phyloP scores from a whole-genome alignment of 2,329 filamentous ascomycete genomes.

The Hirsutella rhossiliensis region DNA sequence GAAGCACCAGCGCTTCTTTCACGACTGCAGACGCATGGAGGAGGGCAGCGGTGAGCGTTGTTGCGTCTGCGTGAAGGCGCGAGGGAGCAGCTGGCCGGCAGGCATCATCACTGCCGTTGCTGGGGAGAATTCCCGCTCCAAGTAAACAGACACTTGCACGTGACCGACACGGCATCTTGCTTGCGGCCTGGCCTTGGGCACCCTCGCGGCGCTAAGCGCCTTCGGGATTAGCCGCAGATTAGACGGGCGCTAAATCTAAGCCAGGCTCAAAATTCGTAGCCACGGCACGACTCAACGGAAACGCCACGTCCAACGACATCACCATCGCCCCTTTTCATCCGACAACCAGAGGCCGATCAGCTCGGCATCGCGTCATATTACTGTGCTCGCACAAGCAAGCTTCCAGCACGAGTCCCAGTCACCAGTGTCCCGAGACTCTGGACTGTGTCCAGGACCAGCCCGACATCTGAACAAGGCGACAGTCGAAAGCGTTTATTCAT shows the following conservation, averaged over 20 bases:
- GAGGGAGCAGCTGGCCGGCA: not conserved
- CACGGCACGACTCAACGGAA: not conserved
- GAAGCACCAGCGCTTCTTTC: conserved; percentile 11
- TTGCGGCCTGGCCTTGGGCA: not conserved
- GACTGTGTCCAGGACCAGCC: too few relatives aligned
- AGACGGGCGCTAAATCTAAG: not conserved
- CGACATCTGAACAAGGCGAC: too few relatives aligned
- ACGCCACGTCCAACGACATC: not conserved
- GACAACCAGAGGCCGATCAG: not conserved
- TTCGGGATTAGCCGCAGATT: not conserved
- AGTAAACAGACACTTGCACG: conserved; percentile 18
- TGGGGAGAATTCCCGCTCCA: conserved; percentile 10
- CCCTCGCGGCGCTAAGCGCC: not conserved
- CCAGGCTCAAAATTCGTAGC: conserved; percentile 2
- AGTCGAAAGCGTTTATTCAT: too few relatives aligned
- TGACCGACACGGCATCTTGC: conserved; percentile 4
- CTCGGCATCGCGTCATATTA: not conserved
- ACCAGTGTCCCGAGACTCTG: too few relatives aligned
- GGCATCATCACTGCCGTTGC: conserved; percentile 10
- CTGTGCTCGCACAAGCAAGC: not conserved
- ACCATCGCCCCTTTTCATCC: not conserved
- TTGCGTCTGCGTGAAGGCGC: conserved; percentile 1
- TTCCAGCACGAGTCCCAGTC: too few relatives aligned
- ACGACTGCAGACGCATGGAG: conserved; percentile 11
- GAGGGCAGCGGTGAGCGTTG: conserved; percentile 12